phyloP scores from a whole-genome alignment of 179 eudicot species.

The Beta lomatogona region DNA sequence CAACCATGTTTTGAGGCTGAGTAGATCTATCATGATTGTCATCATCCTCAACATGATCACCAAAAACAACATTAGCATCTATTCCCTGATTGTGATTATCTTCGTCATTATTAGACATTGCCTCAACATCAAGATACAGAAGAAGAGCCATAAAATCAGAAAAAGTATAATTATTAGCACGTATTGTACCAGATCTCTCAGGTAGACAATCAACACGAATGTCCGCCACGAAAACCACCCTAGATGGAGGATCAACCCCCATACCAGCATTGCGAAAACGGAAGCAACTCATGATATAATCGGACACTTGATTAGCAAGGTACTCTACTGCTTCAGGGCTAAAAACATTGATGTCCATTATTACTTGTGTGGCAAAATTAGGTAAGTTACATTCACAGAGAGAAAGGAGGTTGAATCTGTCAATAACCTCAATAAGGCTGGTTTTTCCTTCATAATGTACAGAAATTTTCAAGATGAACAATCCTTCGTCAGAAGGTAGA shows the following conservation, averaged over 20 bases:
- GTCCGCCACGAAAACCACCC: constrained; percentile 16
- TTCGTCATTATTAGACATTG: too few species aligned
- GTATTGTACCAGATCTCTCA: too few species aligned
- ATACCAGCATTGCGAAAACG: background rate
- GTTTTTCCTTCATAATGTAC: too few species aligned
- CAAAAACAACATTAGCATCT: too few species aligned
- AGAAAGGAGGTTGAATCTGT: background rate
- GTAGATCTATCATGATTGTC: too few species aligned
- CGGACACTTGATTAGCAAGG: background rate
- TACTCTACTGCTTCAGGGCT: background rate
- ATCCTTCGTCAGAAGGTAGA: background rate
- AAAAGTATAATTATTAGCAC: too few species aligned
- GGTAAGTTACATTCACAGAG: background rate
- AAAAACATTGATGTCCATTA: background rate
- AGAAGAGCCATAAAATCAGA: too few species aligned
- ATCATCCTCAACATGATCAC: too few species aligned
- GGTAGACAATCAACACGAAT: background rate
- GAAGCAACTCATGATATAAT: background rate
- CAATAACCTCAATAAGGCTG: too few species aligned
- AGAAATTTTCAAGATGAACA: constrained; percentile 1
- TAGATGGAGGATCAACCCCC: background rate
- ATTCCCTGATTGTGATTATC: too few species aligned
- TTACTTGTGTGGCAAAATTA: background rate
- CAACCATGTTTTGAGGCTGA: too few species aligned
- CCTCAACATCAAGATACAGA: too few species aligned